Evolutionary conservation across 2,329 filamentous ascomycete species (phyloP), one percentile per base, ranked within the genome.

Genomic region (Pseudopyricularia javanii): DNA sequence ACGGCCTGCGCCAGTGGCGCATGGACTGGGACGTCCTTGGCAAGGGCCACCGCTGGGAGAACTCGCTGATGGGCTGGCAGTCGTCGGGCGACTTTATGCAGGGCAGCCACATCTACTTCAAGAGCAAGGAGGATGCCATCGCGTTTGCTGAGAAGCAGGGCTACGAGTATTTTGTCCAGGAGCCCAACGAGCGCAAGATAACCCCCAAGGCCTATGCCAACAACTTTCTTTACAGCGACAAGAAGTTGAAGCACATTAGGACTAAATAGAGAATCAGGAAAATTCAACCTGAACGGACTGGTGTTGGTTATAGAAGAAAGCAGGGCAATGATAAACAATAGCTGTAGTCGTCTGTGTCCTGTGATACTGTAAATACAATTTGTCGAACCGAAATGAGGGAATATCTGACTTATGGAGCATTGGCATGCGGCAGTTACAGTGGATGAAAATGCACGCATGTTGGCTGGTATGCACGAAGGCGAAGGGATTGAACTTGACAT

Each of bases 111-210:
- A 71, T 98, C 62, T 85, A 85, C 69, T 98, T 98, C 79, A 87
- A 87, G 70, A 79, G 76, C 62, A 97, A 95, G 76, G 90, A 97
- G 67, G 91, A 95, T 61, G 93, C 93, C 59, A 91, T 98, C 63
- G 74, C 78, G 55, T 98, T 98, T 65, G 93, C 94, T 24, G 87
- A 97, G 74, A 98, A 97, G 79, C 93, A 98, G 70, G 93, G 94
- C 34, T 98, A 98, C 67, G 91, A 98, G 68, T 98, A 95, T 71
- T 97, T 93, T 68, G 91, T 98, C 24, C 93, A 97, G 75, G 93
- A 97, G 73, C 91, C 93, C 34, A 94, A 96, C 64, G 81, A 82
- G 70, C 83, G 93, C 65, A 86, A 85, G 64, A 85, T 96, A 62
- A 74, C 82, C 15, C 88, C 90, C 56, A 98, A 98, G 81, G 86